Evolutionary conservation across 306 rosid species (phyloP), one percentile per base, ranked within the genome.

Genomic region (Prunus fruticosa): DNA sequence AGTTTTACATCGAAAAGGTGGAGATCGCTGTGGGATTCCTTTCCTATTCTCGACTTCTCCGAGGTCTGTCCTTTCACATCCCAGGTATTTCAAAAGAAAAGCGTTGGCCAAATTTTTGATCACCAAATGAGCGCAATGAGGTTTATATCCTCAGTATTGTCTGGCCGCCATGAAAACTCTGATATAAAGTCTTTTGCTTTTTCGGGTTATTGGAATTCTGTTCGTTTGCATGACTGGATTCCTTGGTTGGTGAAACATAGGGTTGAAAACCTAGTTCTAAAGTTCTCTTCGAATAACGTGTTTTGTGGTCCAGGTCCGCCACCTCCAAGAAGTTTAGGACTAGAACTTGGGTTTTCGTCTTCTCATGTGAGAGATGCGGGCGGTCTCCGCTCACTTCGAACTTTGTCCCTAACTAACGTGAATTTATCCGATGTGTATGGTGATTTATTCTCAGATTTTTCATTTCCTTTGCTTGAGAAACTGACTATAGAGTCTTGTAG

Each of bases 191-290:
- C 62, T 45, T 73, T 73, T 16, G 16, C 2, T 73, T 14, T 41
- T 34, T 34, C 27, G 28, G 32, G 71, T 28, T 6, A 63, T 11
- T 3, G 64, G 23, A 19, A 34, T 64, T 63, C 6, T 38, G 13
- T 62, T 62, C 49, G 61, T 62, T 63, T 74, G 30, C 19, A 8
- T 46, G 53, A 63, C n/a, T 74, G 70, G 27, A 30, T 74, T 38
- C 43, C 8, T 38, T 38, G 43, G 9, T 8, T 27, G 5, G 34
- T 74, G 38, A 63, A 46, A 8, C 51, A 45, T 18, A 6, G 19
- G 11, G 25, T 43, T 27, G 71, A 62, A 12, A 45, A 74, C n/a
- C 78, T 74, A 12, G 34, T 3, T 11, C 71, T 32, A 9, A 18
- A 63, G 8, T 11, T 72, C 16, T 25, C 22, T 16, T 8, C 1